These are phyloP conservation scores for Aspergillus baeticus DNA, from an alignment of 495 filamentous ascomycete genomes.

Conservation along the genomic window DNA sequence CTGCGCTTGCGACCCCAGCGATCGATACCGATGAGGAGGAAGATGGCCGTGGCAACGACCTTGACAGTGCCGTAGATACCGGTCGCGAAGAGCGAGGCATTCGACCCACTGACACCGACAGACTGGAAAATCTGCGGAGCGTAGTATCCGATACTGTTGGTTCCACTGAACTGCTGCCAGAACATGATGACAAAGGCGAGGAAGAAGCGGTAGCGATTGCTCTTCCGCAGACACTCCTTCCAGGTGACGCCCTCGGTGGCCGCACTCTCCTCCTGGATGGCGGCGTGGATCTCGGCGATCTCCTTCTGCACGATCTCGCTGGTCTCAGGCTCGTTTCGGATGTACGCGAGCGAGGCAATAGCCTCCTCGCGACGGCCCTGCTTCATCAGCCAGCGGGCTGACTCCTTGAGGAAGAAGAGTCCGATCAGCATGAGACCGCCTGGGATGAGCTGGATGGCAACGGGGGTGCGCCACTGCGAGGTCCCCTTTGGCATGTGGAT, in stretches of 20 bases:
- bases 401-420: constrained; percentile 52
- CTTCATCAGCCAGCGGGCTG: constrained; percentile 55
- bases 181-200: constrained; percentile 47
- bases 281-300: constrained; percentile 61
- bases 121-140: constrained; percentile 51
- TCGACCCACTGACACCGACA: constrained; percentile 41
- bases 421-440: constrained; percentile 48
- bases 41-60: constrained; percentile 56
- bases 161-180: constrained; percentile 53
- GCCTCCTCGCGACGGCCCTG: constrained; percentile 45
- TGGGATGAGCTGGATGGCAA: constrained; percentile 53
- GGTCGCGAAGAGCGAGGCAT: constrained; percentile 48
- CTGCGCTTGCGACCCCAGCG: constrained; percentile 64
- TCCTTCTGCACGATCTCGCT: constrained; percentile 47
- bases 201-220: constrained; percentile 43
- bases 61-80: constrained; percentile 53
- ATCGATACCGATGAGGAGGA: constrained; percentile 68
- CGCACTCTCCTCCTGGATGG: constrained; percentile 46
- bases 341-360: constrained; percentile 38
- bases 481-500: constrained; percentile 36
- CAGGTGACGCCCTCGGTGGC: constrained; percentile 45
- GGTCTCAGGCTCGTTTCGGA: constrained; percentile 34
- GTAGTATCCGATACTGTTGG: constrained; percentile 51
- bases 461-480: constrained; percentile 54
- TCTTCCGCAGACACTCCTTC: constrained; percentile 35